Percentiles rank a stretch among this genome's conserved stretches.
These are phyloP conservation scores for Colletotrichum cereale DNA, from an alignment of 2,329 filamentous ascomycete genomes.

Conservation along the genomic window DNA sequence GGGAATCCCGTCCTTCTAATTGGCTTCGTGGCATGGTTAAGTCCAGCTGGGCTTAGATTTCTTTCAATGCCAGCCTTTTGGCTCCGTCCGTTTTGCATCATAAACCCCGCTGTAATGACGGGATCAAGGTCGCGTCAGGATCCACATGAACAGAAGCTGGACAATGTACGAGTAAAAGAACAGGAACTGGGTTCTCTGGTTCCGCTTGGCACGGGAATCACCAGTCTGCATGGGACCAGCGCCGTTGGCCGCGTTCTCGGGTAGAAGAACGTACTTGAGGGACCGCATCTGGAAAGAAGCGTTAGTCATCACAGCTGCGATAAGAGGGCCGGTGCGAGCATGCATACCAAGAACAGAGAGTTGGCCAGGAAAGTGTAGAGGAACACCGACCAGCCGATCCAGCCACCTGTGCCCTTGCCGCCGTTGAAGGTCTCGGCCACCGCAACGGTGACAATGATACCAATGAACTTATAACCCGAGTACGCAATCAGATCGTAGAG, in stretches of 20 bases:
- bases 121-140: constrained; percentile 62
- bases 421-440: constrained; percentile 82
- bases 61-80: constrained; percentile 3
- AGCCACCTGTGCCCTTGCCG: constrained; percentile 85
- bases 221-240: constrained; percentile 71
- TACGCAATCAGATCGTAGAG: constrained; percentile 95
- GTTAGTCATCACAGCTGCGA: constrained; percentile 35
- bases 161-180: constrained; percentile 96
- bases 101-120: neutral
- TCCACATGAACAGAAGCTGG: constrained; percentile 95
- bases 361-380: constrained; percentile 93
- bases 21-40: constrained; percentile 1
- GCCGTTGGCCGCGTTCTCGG: constrained; percentile 78
- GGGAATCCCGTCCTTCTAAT: constrained; percentile 12
- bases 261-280: constrained; percentile 93
- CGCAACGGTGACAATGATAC: constrained; percentile 90
- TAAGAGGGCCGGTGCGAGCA: constrained; percentile 49
- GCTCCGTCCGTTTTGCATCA: neutral
- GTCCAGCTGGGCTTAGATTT: constrained; percentile 11
- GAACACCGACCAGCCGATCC: constrained; percentile 91
- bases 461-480: constrained; percentile 98
- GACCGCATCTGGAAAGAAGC: constrained; percentile 79
- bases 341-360: constrained; percentile 90
- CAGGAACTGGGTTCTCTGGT: constrained; percentile 89
- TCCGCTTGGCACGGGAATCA: constrained; percentile 87